Evolutionary conservation across 176 grass and related monocot genomes (phyloP).

Genomic region (Dactylis glomerata): DNA sequence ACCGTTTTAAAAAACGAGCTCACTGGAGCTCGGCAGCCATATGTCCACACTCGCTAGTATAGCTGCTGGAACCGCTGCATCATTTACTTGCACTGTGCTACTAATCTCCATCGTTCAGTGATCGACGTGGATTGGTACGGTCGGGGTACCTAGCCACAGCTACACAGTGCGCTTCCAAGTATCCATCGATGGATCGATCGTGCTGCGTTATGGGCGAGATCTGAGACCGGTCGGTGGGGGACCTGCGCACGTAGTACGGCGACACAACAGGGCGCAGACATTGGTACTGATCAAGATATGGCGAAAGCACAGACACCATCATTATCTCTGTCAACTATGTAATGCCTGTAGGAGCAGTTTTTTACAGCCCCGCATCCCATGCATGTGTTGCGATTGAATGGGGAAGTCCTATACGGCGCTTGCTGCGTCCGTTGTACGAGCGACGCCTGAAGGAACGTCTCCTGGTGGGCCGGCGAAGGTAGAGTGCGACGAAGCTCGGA

Average conservation of each 20-base stretch:
- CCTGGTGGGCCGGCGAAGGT: too few relatives aligned
- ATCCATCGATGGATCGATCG: too few relatives aligned
- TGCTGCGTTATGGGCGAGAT: constrained; percentile 13
- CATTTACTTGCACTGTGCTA: background rate
- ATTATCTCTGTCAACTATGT: background rate
- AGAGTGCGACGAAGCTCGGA: too few relatives aligned
- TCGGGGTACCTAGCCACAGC: too few relatives aligned
- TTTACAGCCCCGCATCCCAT: constrained; percentile 1
- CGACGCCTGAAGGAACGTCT: too few relatives aligned
- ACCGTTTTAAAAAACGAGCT: too few relatives aligned
- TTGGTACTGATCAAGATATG: background rate
- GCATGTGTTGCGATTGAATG: background rate
- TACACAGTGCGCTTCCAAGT: background rate
- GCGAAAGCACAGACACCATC: background rate
- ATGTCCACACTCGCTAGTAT: background rate
- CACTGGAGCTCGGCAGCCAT: too few relatives aligned
- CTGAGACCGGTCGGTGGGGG: background rate
- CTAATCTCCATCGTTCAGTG: background rate
- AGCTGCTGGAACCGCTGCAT: too few relatives aligned
- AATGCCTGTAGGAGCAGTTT: background rate
- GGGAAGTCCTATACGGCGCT: too few relatives aligned
- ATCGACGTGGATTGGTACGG: background rate
- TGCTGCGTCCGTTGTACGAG: too few relatives aligned
- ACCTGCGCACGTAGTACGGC: too few relatives aligned
- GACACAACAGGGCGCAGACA: too few relatives aligned